A percentile compares a stretch with the other conserved stretches of the same genome.
phyloP scores from a whole-genome alignment of 805 yeast genomes.

The Pichia deserticola region DNA sequence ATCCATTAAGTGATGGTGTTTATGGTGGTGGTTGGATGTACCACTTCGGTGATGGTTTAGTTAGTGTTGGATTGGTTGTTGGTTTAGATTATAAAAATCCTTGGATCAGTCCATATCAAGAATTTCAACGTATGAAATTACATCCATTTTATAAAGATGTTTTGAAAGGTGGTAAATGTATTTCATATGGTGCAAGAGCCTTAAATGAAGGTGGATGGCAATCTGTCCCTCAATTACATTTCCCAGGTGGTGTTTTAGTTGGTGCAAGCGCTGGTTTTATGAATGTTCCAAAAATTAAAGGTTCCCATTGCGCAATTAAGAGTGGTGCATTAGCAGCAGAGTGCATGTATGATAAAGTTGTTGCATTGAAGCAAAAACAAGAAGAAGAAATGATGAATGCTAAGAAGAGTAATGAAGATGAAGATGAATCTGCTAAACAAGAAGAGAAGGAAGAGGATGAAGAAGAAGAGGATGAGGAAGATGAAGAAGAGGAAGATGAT shows the following conservation, averaged over 20 bases:
- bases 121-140: slow-evolving; percentile 88
- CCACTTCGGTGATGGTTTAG: slow-evolving; percentile 91
- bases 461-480: slow-evolving; percentile 32
- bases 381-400: slow-evolving; percentile 30
- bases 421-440: slow-evolving; percentile 17
- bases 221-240: slow-evolving; percentile 79
- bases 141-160: slow-evolving; percentile 78
- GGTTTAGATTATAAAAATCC: slow-evolving; percentile 96
- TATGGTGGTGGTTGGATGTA: slow-evolving; percentile 98
- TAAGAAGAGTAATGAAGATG: slow-evolving; percentile 25
- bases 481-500: slow-evolving; percentile 34
- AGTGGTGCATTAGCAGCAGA: slow-evolving; percentile 95
- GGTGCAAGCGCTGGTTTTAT: slow-evolving; percentile 96
- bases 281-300: slow-evolving; percentile 96
- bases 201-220: slow-evolving; percentile 96
- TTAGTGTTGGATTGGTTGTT: slow-evolving; percentile 86
- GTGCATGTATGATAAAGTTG: slow-evolving; percentile 46
- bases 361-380: slow-evolving; percentile 37
- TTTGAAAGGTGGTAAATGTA: slow-evolving; percentile 83
- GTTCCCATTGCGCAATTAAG: slow-evolving; percentile 96
- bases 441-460: slow-evolving; percentile 31
- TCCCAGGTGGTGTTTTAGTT: slow-evolving; percentile 94
- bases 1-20: slow-evolving; percentile 62
- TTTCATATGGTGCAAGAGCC: slow-evolving; percentile 93
- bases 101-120: slow-evolving; percentile 90